Base-by-base conservation (phyloP, 2,329 filamentous ascomycete species). In the Cucurbitaria berberidis region DNA sequence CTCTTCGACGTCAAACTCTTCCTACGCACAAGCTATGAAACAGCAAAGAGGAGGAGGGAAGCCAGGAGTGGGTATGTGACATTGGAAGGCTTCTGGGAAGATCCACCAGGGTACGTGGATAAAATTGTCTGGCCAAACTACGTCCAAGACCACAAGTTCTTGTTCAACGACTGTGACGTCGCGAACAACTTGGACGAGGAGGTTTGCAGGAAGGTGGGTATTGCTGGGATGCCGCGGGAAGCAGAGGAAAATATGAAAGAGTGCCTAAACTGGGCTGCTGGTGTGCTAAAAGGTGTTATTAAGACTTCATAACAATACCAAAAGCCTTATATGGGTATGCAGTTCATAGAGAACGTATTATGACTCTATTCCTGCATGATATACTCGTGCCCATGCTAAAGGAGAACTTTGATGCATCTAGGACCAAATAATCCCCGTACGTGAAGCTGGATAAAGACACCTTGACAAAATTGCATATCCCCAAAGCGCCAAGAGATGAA, bases 81-180 rank as follows among this genome's bases (percentile, higher is more conserved):
- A 39, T 70, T 77, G 32, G 81, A 97, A 68, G 93, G 93, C 24
- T 99, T 97, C 78, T 99, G 95, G 95, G 83, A 87, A 51, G 95
- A 99, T 74, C 95, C 95, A 0, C 91, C 91, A 0, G 93, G 91
- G 0, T 99, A 98, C 73, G 92, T 98, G 32, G 93, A 98, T 72
- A 85, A 89, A 71, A 84, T 99, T 48, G 95, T 99, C 4, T 99
- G 95, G 95, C 93, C 93, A 3, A 93, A 96, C 66, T 98, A 97
- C 74, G 90, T 89, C 3, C 81, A 84, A 47, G 86, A 91, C 65
- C 93, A 98, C 77, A 79, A 80, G 19, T 96, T 90, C 82, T 79
- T 99, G 73, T 95, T 97, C 69, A 76, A 87, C 59, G 77, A 78
- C 7, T 88, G 85, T 0, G 79, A 93, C 69, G 89, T 91, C 9